Evolutionary conservation across 164 flowering plant species (phyloP).

Genomic region (Euptelea pleiosperma): DNA sequence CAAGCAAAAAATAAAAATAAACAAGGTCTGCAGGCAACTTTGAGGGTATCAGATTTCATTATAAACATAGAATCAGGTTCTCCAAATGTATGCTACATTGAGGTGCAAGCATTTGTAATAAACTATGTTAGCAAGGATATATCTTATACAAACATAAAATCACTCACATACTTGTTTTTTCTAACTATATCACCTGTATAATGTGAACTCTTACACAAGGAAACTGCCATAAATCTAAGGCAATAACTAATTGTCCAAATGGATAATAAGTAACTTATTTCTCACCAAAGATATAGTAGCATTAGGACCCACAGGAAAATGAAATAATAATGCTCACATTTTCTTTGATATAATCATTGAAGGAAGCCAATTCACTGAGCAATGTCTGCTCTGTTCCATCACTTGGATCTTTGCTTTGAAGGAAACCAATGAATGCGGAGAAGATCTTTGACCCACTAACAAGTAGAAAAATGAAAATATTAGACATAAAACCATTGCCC

Average conservation of each 20-base stretch:
- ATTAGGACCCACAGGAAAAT: not conserved
- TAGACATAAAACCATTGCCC: not conserved
- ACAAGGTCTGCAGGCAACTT: too few species aligned
- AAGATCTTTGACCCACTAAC: conserved; percentile 93
- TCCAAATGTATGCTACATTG: too few species aligned
- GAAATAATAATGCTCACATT: conserved; percentile 54
- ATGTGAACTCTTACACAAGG: not conserved
- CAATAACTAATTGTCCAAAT: not conserved
- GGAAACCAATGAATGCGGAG: conserved; percentile 76
- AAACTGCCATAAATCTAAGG: not conserved
- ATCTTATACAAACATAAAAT: too few species aligned
- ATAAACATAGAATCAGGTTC: too few species aligned
- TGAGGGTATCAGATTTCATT: too few species aligned
- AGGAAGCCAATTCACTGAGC: conserved; percentile 59
- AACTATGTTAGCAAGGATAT: too few species aligned
- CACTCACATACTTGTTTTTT: not conserved
- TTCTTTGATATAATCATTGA: conserved; percentile 68
- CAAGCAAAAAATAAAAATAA: too few species aligned
- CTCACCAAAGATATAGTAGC: not conserved
- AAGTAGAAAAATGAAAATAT: conserved; percentile 11
- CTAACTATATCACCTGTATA: not conserved
- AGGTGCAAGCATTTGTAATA: too few species aligned
- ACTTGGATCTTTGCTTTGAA: conserved; percentile 81
- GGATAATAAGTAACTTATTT: too few species aligned
- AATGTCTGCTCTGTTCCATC: conserved; percentile 93